Conservation (phyloP, 805 yeast species). For the Myxozyma nipponensis region DNA sequence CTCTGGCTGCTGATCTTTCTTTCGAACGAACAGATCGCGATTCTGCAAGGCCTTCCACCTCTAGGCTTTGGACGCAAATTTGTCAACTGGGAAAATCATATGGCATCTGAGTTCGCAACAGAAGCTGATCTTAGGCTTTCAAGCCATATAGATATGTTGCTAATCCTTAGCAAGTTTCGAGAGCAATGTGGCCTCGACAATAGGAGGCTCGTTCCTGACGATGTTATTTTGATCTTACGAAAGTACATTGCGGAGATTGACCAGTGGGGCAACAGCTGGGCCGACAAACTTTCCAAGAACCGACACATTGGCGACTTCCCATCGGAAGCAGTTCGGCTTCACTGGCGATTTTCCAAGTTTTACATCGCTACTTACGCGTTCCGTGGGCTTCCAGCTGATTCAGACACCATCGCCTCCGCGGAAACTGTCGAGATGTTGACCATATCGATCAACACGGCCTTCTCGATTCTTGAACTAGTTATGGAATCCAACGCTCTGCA, state of each 20-base stretch:
- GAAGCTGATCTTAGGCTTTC: slow-evolving; percentile 13
- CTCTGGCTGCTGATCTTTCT: slow-evolving; percentile 18
- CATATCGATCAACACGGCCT: slow-evolving; percentile 17
- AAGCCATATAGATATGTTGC: slow-evolving; percentile 17
- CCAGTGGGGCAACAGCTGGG: slow-evolving; percentile 23
- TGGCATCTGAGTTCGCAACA: slow-evolving; percentile 12
- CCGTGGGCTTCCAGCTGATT: slow-evolving; percentile 9
- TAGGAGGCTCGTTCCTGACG: slow-evolving; percentile 9
- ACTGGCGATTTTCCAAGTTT: slow-evolving; percentile 17
- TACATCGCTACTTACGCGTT: slow-evolving; percentile 21
- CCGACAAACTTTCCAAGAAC: slow-evolving; percentile 17
- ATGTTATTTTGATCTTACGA: slow-evolving; percentile 11
- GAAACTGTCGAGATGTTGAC: slow-evolving; percentile 15
- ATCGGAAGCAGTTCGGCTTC: slow-evolving; percentile 18
- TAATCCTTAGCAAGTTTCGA: slow-evolving; percentile 15
- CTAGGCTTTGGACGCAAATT: slow-evolving; percentile 13
- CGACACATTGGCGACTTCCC: slow-evolving; percentile 15
- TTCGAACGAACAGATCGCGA: slow-evolving; percentile 18
- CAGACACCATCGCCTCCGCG: slow-evolving; percentile 1
- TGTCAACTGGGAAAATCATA: slow-evolving; percentile 20
- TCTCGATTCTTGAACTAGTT: slow-evolving; percentile 10
- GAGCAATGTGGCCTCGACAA: slow-evolving; percentile 19
- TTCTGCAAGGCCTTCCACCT: slow-evolving; percentile 18
- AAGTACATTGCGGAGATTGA: slow-evolving; percentile 16
- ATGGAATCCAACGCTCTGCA: slow-evolving; percentile 14